A percentile compares a stretch with the other conserved stretches of the same genome.
Conservation (phyloP, 257 asterid species). For the Solanum etuberosum region DNA sequence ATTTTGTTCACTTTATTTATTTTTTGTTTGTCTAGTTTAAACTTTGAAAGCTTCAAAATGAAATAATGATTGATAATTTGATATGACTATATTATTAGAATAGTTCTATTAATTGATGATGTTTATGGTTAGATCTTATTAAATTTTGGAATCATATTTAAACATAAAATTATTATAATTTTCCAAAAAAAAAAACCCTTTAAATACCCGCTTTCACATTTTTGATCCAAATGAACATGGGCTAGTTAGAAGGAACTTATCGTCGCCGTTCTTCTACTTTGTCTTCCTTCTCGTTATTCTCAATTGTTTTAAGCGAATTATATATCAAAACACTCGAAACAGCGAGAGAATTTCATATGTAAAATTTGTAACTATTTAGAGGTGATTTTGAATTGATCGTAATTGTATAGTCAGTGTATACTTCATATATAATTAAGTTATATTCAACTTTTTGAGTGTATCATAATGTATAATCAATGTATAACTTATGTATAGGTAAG, state of each 20-base stretch:
- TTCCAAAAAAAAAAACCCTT: too few relatives aligned
- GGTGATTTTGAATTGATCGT: too few relatives aligned
- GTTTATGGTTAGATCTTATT: not conserved
- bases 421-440: not conserved
- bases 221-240: not conserved
- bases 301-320: too few relatives aligned
- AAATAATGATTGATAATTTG: not conserved
- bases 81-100: not conserved
- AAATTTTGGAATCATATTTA: not conserved
- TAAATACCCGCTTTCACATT: not conserved
- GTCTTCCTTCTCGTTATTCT: too few relatives aligned
- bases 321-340: too few relatives aligned
- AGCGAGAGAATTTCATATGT: too few relatives aligned
- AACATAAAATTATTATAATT: not conserved
- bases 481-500: not conserved
- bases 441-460: not conserved
- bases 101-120: not conserved
- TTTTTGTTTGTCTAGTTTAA: too few relatives aligned
- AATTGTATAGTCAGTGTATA: too few relatives aligned
- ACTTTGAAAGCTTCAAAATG: not conserved
- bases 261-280: not conserved
- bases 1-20: not conserved
- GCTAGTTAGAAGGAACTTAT: not conserved
- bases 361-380: too few relatives aligned
- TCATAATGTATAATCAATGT: too few relatives aligned